A percentile compares a stretch with the other conserved stretches of the same genome.
Conservation (phyloP, 2,329 filamentous ascomycete species). For the Botrytis squamosa region DNA sequence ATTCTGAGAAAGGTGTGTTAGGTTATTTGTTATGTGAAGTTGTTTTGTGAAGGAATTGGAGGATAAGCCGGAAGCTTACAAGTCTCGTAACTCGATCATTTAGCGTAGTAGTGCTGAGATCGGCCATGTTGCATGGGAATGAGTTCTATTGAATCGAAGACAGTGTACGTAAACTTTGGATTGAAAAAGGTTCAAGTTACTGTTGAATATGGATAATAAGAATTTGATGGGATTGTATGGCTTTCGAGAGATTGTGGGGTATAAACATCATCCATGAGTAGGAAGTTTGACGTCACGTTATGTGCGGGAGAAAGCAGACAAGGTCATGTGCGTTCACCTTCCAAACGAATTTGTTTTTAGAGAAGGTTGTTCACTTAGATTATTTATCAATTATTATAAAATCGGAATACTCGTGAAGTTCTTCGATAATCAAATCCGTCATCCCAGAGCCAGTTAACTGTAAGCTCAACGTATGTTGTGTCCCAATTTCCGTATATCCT, state of each 20-base stretch:
- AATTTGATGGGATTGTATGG: not conserved
- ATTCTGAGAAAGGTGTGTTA: not conserved
- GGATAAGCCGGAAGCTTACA: not conserved
- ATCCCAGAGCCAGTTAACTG: not conserved
- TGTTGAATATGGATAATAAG: not conserved
- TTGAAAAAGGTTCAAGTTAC: no score
- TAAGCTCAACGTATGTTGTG: not conserved
- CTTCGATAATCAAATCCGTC: not conserved
- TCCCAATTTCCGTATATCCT: not conserved
- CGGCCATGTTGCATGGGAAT: not conserved
- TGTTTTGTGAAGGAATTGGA: rapidly evolving
- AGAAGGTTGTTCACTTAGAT: not conserved
- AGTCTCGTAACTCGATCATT: not conserved
- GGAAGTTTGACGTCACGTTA: not conserved
- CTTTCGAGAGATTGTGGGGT: not conserved
- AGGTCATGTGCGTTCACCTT: not conserved
- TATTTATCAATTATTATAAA: not conserved
- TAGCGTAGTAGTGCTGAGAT: not conserved
- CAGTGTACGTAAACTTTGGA: no score
- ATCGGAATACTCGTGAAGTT: not conserved
- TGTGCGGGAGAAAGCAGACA: not conserved
- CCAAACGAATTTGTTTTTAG: not conserved
- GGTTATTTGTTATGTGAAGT: no score
- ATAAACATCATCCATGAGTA: not conserved
- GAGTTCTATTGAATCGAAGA: not conserved